Conservation (phyloP, 768 basidiomycete species). For the Mycena maculata region DNA sequence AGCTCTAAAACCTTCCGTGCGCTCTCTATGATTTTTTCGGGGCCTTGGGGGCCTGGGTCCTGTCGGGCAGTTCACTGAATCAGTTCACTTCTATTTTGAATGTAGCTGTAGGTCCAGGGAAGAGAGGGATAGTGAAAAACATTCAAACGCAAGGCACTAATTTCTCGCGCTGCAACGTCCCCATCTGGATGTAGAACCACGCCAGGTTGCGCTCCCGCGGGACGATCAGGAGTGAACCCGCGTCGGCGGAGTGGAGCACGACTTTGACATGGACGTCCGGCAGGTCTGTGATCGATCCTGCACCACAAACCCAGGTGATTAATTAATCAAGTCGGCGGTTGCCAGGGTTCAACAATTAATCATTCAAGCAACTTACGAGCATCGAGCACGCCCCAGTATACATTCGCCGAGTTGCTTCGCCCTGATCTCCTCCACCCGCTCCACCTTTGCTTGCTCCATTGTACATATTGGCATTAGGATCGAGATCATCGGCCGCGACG, state of each 20-base stretch:
- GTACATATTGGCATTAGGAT: too few species aligned
- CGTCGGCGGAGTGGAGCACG: constrained; percentile 59
- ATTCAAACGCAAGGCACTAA: too few species aligned
- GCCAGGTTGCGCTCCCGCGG: constrained; percentile 62
- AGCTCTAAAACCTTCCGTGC: constrained; percentile 28
- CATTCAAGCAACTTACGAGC: constrained; percentile 23
- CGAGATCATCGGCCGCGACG: not conserved
- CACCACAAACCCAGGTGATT: constrained; percentile 18
- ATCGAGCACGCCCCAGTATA: constrained; percentile 44
- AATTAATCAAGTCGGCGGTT: too few species aligned
- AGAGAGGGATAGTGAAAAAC: too few species aligned
- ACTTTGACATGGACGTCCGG: constrained; percentile 60
- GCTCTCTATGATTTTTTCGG: constrained; percentile 30
- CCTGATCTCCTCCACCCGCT: constrained; percentile 40
- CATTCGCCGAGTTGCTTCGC: constrained; percentile 56
- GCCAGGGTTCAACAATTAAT: constrained; percentile 59
- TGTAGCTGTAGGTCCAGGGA: too few species aligned
- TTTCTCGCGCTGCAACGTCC: constrained; percentile 24
- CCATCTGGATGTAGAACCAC: constrained; percentile 63
- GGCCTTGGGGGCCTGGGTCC: constrained; percentile 23
- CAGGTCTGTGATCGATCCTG: constrained; percentile 59
- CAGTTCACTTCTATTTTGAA: too few species aligned
- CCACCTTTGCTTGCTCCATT: not conserved
- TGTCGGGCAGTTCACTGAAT: not conserved
- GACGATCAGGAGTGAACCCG: constrained; percentile 61